Evolutionary conservation across 2,329 filamentous ascomycete species (phyloP), one percentile per base, ranked within the genome.

Genomic region (Sarocladium kiliense): DNA sequence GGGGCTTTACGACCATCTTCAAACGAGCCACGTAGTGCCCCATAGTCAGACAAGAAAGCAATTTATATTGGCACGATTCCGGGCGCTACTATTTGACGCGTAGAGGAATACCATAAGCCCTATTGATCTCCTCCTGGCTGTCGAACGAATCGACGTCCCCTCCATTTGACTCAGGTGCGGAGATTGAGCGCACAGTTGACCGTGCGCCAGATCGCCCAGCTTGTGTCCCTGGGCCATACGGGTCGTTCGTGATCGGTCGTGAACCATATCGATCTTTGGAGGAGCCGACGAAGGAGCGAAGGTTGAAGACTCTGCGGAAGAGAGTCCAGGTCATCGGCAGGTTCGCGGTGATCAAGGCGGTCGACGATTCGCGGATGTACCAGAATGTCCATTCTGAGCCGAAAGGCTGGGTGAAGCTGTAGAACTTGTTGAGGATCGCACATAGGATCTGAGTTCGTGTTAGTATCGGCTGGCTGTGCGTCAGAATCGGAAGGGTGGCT

Each of bases 321-420:
- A 74, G 61, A 1, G 71, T 71, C 72, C 72, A 75, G 32, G 68
- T 70, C 57, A 71, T 66, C 12, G 72, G 72, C 4, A 75, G 67
- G 56, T 75, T 74, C 51, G 71, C 65, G n/a, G 71, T 68, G 59
- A 75, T 71, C 42, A 75, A 61, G 7, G 73, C 72, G 11, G 72
- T 74, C 16, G 72, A 73, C 1, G 71, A 72, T 56, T 75, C 73
- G 49, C 73, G 71, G 56, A 74, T 67, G 59, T 75, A 75, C 73
- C 73, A 75, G 55, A 68, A 70, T 0, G 69, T 71, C 72, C 71
- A 75, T 44, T 65, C 63, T 5, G 60, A 62, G 18, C 68, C 71
- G 36, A 67, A 74, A 1, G 71, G 69, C 49, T 72, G 63, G 47
- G 59, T 66, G 56, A 75, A 73, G 49, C 68, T 73, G 61, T 74